Base-by-base conservation (phyloP, 148 eudicot species). In the Rhododendron ferrugineum region DNA sequence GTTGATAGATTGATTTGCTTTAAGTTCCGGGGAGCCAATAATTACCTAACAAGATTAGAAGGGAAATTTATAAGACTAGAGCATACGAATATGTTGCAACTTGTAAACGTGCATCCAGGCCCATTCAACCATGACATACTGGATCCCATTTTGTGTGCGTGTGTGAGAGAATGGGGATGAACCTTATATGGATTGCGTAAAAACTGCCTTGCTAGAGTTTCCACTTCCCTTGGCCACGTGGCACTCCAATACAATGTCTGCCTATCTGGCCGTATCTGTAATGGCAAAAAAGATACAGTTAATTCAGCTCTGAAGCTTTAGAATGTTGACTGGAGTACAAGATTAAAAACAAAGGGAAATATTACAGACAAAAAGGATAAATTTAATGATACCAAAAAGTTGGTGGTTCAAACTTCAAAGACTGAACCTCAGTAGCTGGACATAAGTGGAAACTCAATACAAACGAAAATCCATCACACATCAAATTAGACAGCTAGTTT, bases 181-280 rank as follows among this genome's bases (percentile, higher is more conserved):
- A 95, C 99, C 99, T 97, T 97, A 85, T 97, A 97, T 52, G 99
- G 88, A 84, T 97, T 92, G 81, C 94, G 95, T 49, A 97, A 89
- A 84, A 97, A 97, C 87, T 95, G 95, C 85, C 98, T 94, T 58
- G 99, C 98, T 85, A 97, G 84, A 66, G 93, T 86, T 90, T 95
- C 99, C 40, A 97, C 99, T 86, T 95, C 99, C 90, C 88, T 93
- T 22, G 99, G 99, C 99, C 99, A 97, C 80, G 99, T 97, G 83
- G 98, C 99, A 84, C 98, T 95, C 98, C 99, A 97, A 87, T 95
- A 97, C 87, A 97, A 89, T 50, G 99, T 97, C 86, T 97, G 99
- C 86, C 99, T 94, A 91, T 97, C 98, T 70, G 99, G 99, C 79
- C 98, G 95, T 84, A 95, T 94, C 98, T 97, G 93, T 56, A 13